Evolutionary conservation across 768 basidiomycete genomes (phyloP), one percentile per base, ranked within the genome.

Genomic region (Trametes cingulata): DNA sequence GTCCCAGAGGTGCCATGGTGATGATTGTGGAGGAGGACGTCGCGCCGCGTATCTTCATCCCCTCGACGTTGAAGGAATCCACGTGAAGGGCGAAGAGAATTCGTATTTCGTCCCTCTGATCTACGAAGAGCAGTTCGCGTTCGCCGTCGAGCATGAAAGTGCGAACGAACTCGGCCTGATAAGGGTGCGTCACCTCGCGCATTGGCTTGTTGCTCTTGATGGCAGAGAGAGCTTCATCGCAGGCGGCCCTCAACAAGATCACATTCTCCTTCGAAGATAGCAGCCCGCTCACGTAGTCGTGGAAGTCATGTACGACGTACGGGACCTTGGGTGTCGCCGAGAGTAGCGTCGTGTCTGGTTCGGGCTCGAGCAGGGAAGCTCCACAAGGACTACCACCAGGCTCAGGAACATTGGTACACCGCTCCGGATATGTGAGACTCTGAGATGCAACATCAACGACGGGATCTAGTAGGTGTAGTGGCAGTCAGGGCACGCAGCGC

Each of bases 1-100:
- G 67, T 40, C 75, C 76, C 6, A 77, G 62, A 51, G 69, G 70
- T 17, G 69, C 67, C 27, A 73, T 61, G 1, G 71, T 71, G 13
- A 77, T 71, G 10, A 76, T 52, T 3, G 73, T 72, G n/a, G 20
- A 45, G 8, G 57, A 53, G 6, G 35, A n/a, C 2, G 19, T 19
- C 17, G 49, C 22, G 15, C 33, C 39, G n/a, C 39, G 50, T 8
- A 53, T 17, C 14, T 35, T 35, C 24, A 46, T 29, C 0, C 58
- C 58, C 35, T 53, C 46, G 14, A 33, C n/a, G 35, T 52, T 40
- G 47, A 59, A 63, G 22, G 36, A 55, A 33, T 63, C 62, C 13
- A 59, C 48, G 22, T 24, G 20, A 1, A 59, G 52, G 20, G 50
- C 40, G 46, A 63, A 63, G 24, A n/a, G 46, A 33, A 33, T 33